Evolutionary conservation across 164 flowering plant genomes (phyloP).

Genomic region (grape (Vitis vinifera)): ASM3070453v1 NC_081815.1:1762001-1762500

Average conservation of each 20-base stretch:
- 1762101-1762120: constrained; percentile 17
- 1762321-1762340: constrained; percentile 26
- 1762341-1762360: constrained; percentile 31
- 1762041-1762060: constrained; percentile 5
- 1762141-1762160: constrained; percentile 18
- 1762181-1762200: neutral
- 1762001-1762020: neutral
- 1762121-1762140: constrained; percentile 36
- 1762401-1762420: neutral
- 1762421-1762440: neutral
- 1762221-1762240: neutral
- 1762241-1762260: constrained; percentile 5
- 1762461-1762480: neutral
- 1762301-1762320: constrained; percentile 41
- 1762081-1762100: constrained; percentile 13
- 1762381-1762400: constrained; percentile 82
- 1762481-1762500: constrained; percentile 1
- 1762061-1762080: constrained; percentile 28
- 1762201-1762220: neutral
- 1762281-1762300: constrained; percentile 22
- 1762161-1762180: constrained; percentile 24
- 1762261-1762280: constrained; percentile 14
- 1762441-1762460: neutral
- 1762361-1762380: constrained; percentile 58
- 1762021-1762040: constrained; percentile 6